These are phyloP conservation scores for Geosiphon pyriformis DNA, from an alignment of 192 early-diverging fungal genomes.

Conservation along the genomic window DNA sequence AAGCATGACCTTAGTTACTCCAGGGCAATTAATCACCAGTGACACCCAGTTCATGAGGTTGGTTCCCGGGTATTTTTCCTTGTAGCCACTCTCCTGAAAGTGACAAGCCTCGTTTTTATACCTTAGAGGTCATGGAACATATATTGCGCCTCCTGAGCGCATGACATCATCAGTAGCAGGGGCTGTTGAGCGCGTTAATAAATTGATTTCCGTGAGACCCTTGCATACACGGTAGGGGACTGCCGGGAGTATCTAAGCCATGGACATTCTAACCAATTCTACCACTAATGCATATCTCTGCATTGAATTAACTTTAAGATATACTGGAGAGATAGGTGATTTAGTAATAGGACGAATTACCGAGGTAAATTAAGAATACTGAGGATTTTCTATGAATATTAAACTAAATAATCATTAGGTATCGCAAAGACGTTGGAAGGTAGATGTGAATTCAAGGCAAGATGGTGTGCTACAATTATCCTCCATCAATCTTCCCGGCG, in stretches of 20 bases:
- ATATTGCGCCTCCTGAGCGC: constrained; percentile 49
- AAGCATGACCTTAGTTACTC: constrained; percentile 50
- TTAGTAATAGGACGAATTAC: constrained; percentile 93
- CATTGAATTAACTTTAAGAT: no score
- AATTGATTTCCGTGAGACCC: constrained; percentile 85
- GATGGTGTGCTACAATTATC: constrained; percentile 85
- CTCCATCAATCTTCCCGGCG: constrained; percentile 91
- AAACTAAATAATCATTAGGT: constrained; percentile 45
- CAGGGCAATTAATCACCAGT: constrained; percentile 68
- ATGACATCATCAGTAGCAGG: constrained; percentile 85
- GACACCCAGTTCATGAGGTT: constrained; percentile 76
- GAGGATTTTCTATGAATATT: not conserved
- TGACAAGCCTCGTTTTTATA: not conserved
- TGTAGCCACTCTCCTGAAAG: constrained; percentile 8
- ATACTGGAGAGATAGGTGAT: constrained; percentile 92
- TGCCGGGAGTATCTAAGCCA: no score
- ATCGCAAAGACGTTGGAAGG: constrained; percentile 88
- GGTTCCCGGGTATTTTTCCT: constrained; percentile 16
- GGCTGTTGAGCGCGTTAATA: constrained; percentile 90
- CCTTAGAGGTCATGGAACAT: constrained; percentile 83
- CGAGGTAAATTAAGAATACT: constrained; percentile 46
- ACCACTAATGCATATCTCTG: no score
- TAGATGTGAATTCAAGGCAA: constrained; percentile 83
- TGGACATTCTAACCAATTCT: no score
- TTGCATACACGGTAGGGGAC: constrained; percentile 67